These are phyloP conservation scores for Pneumocystis carinii DNA, from an alignment of 1,139 yeast species.

Conservation along the genomic window DNA sequence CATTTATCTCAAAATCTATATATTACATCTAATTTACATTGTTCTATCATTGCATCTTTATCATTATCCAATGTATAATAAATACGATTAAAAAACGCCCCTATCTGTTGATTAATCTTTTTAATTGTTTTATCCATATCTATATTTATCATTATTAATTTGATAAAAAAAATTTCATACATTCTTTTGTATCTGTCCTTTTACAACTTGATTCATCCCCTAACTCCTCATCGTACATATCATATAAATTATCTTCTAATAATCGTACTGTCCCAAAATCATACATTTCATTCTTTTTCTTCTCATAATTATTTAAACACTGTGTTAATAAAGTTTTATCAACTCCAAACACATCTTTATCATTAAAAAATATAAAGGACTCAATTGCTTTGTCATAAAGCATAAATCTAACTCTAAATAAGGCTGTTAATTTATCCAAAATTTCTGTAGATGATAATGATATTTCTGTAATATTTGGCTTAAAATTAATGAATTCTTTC, in stretches of 20 bases:
- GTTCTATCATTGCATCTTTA: constrained; percentile 7
- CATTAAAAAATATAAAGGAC: constrained; percentile 4
- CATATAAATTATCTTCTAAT: constrained; percentile 18
- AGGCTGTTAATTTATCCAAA: constrained; percentile 3
- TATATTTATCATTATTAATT: constrained; percentile 6
- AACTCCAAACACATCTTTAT: neutral
- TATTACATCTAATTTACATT: constrained; percentile 11
- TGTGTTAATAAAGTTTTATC: constrained; percentile 2
- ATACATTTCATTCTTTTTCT: neutral
- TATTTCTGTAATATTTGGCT: neutral
- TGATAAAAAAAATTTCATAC: constrained; percentile 7
- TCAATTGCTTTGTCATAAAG: constrained; percentile 8
- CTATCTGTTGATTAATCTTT: constrained; percentile 7
- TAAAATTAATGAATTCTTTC: neutral
- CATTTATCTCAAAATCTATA: neutral
- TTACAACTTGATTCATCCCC: constrained; percentile 18
- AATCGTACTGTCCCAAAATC: constrained; percentile 8
- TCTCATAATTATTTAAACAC: constrained; percentile 1
- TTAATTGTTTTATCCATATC: constrained; percentile 11
- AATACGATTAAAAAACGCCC: constrained; percentile 2
- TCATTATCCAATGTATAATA: constrained; percentile 8
- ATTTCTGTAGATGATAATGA: constrained; percentile 14
- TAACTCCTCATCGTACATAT: constrained; percentile 19
- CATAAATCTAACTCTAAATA: constrained; percentile 8
- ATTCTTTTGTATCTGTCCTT: neutral